Percentiles rank a stretch among this genome's conserved stretches.
Conservation (phyloP, 208 protist genomes). For the Phytomonas francai region DNA sequence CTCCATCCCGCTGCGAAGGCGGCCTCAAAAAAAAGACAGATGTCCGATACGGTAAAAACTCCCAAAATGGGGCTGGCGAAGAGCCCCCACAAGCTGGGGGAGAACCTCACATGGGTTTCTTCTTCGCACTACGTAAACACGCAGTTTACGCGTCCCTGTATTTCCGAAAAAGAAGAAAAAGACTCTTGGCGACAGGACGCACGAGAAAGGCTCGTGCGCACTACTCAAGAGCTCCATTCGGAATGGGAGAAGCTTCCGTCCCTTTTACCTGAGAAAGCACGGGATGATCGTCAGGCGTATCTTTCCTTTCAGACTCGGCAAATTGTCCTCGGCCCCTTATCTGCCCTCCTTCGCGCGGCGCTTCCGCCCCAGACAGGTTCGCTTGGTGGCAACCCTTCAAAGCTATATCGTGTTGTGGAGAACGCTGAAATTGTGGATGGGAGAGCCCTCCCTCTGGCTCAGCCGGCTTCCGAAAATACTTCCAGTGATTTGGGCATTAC, state of each 20-base stretch:
- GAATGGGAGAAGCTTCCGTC: not conserved
- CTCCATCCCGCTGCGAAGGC: not conserved
- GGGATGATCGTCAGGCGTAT: not conserved
- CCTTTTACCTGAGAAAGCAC: not conserved
- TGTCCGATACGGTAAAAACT: not conserved
- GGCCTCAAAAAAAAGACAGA: not conserved
- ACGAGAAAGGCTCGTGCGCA: not conserved
- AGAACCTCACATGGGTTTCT: not conserved
- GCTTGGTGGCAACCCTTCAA: not conserved
- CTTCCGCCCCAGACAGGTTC: constrained; percentile 1
- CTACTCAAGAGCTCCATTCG: not conserved
- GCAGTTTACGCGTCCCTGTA: not conserved
- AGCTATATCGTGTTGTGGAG: constrained; percentile 9
- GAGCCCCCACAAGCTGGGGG: not conserved
- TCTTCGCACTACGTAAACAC: not conserved
- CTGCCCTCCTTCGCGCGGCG: constrained; percentile 13
- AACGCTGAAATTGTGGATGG: not conserved
- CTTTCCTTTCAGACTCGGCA: not conserved
- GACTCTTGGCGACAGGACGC: not conserved
- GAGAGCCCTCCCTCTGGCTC: not conserved
- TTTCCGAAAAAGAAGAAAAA: not conserved
- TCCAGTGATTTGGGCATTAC: not conserved
- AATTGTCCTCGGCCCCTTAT: constrained; percentile 24
- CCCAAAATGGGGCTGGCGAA: not conserved
- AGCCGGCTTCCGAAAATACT: not conserved